Percentiles rank a stretch among this genome's conserved stretches.
Conservation (phyloP, 2,329 filamentous ascomycete genomes). For the Fusarium sp. region DNA sequence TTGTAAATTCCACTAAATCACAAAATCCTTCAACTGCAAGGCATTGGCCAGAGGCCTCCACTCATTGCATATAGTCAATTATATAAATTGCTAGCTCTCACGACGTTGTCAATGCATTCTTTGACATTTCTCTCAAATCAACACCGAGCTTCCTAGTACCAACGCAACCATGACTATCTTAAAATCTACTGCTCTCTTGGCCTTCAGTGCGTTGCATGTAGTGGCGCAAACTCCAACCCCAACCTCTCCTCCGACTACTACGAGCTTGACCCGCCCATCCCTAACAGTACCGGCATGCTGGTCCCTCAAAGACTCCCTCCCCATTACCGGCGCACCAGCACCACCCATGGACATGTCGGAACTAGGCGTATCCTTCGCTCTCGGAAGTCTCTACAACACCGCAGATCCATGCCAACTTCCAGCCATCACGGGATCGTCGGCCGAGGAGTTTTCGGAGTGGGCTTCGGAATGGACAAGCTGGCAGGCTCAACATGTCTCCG, state of each 20-base stretch:
- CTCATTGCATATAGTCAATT: neutral
- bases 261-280: neutral
- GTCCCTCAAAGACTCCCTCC: neutral
- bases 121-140: neutral
- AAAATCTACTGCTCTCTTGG: neutral
- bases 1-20: neutral
- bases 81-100: neutral
- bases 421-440: neutral
- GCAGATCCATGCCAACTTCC: conserved; percentile 7
- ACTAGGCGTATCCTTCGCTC: neutral
- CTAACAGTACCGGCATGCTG: neutral
- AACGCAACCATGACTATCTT: neutral
- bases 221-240: neutral
- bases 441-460: neutral
- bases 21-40: neutral
- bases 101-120: neutral
- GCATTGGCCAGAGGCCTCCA: neutral
- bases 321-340: neutral
- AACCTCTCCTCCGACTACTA: neutral
- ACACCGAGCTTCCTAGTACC: neutral
- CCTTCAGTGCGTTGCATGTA: neutral
- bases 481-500: neutral
- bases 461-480: conserved; percentile 6
- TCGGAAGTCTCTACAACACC: conserved; percentile 2
- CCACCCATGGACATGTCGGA: conserved; percentile 3